Base-by-base conservation (phyloP, 2,329 filamentous ascomycete species). In the Cladobotryum mycophilum region DNA sequence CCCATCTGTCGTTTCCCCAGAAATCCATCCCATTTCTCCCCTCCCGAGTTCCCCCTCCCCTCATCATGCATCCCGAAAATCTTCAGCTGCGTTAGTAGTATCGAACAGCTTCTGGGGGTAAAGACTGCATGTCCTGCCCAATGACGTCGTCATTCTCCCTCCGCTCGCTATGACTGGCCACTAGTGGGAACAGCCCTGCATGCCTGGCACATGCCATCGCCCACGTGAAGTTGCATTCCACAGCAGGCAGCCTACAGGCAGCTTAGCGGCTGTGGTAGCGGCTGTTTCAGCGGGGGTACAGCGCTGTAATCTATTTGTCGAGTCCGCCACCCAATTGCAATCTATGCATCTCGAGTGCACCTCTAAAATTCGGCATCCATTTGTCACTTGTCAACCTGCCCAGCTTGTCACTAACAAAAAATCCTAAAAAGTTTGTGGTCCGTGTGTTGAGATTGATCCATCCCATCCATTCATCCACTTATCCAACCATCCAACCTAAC, bases 181-280 rank as follows among this genome's bases (percentile, higher is more conserved):
- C 36, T 42, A 22, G 40, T 20, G 18, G 17, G 9, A 20, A 13
- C 41, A 43, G 41, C 20, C 22, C 20, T 43, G 41, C 22, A 43
- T 30, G 20, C 41, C 41, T 43, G 41, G 25, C 47, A 49, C 47
- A 49, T 15, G 47, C 47, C 41, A 42, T 35, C 30, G 25, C 43
- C n/a, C 43, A 45, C 43, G 43, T 45, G 43, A 45, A 45, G 43
- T 17, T 30, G 13, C 18, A 44, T 30, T 20, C 15, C 18, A 42
- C 15, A 14, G 6, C 12, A 15, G 20, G 18, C 40, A 30, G 40
- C 40, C 40, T 18, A 18, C 13, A 42, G 13, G 40, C 20, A 42
- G 37, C 22, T 47, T 22, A 47, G 44, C 18, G 15, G 25, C 33
- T 38, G 12, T 30, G 8, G 36, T 18, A 20, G 15, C 15, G 40